These are phyloP conservation scores for Blastocladiella emersonii DNA, from an alignment of 371 early-diverging fungal genomes.

Conservation along the genomic window DNA sequence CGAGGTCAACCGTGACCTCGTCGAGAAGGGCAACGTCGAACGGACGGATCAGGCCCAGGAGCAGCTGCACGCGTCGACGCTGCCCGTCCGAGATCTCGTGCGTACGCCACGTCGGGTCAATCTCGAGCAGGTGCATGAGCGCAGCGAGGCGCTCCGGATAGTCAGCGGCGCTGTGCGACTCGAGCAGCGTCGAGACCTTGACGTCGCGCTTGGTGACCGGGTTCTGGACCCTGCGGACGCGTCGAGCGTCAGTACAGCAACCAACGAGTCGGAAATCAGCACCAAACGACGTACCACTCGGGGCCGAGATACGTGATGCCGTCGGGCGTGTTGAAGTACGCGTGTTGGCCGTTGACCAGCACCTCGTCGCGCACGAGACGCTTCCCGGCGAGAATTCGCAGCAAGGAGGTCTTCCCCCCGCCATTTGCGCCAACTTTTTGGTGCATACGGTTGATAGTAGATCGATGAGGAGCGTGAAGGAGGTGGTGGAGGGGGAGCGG, in stretches of 20 bases:
- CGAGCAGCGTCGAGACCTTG: constrained; percentile 46
- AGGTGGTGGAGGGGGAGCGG: too few relatives aligned
- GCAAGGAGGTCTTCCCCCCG: constrained; percentile 44
- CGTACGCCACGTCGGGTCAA: constrained; percentile 57
- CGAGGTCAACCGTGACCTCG: constrained; percentile 41
- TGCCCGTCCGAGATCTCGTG: constrained; percentile 56
- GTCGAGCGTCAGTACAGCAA: too few relatives aligned
- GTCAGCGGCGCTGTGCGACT: constrained; percentile 47
- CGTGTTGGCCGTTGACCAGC: constrained; percentile 40
- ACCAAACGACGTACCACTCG: constrained; percentile 35
- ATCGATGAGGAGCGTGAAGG: too few relatives aligned
- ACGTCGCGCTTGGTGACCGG: constrained; percentile 44
- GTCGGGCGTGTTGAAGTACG: constrained; percentile 48
- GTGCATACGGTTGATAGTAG: too few relatives aligned
- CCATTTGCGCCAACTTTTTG: constrained; percentile 38
- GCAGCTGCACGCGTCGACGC: constrained; percentile 52
- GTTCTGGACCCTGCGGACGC: constrained; percentile 53
- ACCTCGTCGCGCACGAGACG: constrained; percentile 42
- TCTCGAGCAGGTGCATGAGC: constrained; percentile 51
- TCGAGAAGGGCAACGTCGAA: constrained; percentile 37
- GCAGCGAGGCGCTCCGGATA: constrained; percentile 43
- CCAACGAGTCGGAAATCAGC: too few relatives aligned
- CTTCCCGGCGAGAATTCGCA: constrained; percentile 53
- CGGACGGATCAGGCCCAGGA: constrained; percentile 56
- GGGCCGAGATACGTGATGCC: constrained; percentile 66